A percentile compares a stretch with the other conserved stretches of the same genome.
Conservation (phyloP, 495 filamentous ascomycete species). For the Umbilicaria muhlenbergii region DNA sequence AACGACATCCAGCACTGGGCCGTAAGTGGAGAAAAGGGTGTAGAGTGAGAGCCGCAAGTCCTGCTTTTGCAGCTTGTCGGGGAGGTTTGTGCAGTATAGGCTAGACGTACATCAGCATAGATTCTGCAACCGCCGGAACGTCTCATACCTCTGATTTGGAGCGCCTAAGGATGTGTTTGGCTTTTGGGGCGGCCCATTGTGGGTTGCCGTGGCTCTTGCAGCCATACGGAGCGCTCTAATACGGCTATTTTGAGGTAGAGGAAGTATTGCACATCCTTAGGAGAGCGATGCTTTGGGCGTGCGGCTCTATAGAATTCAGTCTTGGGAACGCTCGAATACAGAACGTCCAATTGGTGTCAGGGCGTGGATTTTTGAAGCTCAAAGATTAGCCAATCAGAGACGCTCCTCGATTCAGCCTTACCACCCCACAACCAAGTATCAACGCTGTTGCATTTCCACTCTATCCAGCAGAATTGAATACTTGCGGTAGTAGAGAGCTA, state of each 20-base stretch:
- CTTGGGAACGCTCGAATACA: too few relatives aligned
- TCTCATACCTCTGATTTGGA: constrained; percentile 56
- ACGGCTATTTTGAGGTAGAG: too few relatives aligned
- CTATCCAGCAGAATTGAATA: too few relatives aligned
- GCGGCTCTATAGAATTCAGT: too few relatives aligned
- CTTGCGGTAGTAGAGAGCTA: constrained; percentile 93
- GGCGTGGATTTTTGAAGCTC: too few relatives aligned
- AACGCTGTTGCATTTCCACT: too few relatives aligned
- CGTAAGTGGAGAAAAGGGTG: constrained; percentile 86
- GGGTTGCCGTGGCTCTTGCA: constrained; percentile 21
- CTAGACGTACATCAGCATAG: constrained; percentile 26
- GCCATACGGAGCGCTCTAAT: constrained; percentile 17
- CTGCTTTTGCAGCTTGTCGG: constrained; percentile 69
- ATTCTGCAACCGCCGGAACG: neutral
- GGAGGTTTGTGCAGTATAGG: constrained; percentile 76
- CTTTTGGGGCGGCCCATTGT: constrained; percentile 24
- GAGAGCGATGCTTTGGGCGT: too few relatives aligned
- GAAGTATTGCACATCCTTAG: too few relatives aligned
- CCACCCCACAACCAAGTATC: too few relatives aligned
- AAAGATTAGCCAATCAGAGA: too few relatives aligned
- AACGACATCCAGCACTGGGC: constrained; percentile 85
- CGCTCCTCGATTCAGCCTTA: too few relatives aligned
- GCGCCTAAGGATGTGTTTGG: constrained; percentile 18
- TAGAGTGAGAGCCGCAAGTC: constrained; percentile 77
- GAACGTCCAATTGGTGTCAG: too few relatives aligned